Base-by-base conservation (phyloP, 805 yeast genomes). In the Schizosaccharomyces osmophilus region DNA sequence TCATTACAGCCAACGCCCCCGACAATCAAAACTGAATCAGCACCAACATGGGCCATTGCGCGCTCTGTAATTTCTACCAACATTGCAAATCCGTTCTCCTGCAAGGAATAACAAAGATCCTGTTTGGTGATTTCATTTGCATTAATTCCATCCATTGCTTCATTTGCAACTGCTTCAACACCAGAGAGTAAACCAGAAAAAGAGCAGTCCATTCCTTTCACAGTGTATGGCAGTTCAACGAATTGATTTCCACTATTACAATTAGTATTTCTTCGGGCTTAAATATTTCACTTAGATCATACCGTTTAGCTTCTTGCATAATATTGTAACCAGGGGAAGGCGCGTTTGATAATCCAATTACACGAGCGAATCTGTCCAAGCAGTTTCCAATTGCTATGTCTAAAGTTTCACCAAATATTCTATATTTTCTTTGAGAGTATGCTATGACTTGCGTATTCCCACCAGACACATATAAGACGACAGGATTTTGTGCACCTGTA, bases 401-500 rank as follows among this genome's bases (percentile, higher is more conserved):
- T 62, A 93, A 74, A 0, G 99, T 93, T 70, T 93, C 99, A n/a
- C 99, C 99, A 71, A 93, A 93, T n/a, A 93, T 93, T 66, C 98
- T 78, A 72, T 93, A 93, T 66, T 95, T 72, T 69, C 90, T 95
- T 66, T 84, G 85, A 3, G 95, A 85, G 71, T 93, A 93, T 1
- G 98, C 98, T 70, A 93, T 93, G 24, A 93, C 94, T 71, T 93
- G 99, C 1, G 99, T 93, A 71, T 93, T 93, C 61, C 99, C 99
- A 17, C 99, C 99, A 71, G 95, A 86, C 11, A 93, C 99, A 68
- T 93, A 93, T 61, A 93, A 75, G 9, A 93, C 98, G 59, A 93
- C 97, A 0, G 98, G 99, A 68, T 93, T 90, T n/a, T 77, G 78
- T 0, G 97, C 97, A n/a, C 93, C 94, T 0, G 99, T 93, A 69